Percentiles rank a stretch among this genome's conserved stretches.
These are phyloP conservation scores for Colletotrichum orbiculare DNA, from an alignment of 2,329 filamentous ascomycete species.

Conservation along the genomic window DNA sequence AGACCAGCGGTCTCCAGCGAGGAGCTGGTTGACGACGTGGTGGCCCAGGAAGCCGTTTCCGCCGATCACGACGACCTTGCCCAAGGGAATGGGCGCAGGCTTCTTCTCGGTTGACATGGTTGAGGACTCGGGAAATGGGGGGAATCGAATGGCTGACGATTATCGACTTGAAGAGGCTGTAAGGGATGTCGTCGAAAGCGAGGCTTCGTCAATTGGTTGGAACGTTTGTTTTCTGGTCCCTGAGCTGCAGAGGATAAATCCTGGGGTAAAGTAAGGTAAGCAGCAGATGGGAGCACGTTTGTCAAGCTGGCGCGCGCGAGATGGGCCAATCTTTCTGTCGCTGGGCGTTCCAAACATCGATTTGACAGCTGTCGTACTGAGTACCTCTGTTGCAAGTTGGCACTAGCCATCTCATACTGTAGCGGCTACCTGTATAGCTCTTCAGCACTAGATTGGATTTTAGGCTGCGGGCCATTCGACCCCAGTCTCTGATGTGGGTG, in stretches of 20 bases:
- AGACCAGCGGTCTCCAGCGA: slow-evolving; percentile 58
- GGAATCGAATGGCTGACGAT: neutral
- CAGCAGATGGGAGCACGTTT: neutral
- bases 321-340: slow-evolving; percentile 20
- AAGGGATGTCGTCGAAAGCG: neutral
- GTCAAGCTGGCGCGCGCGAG: neutral
- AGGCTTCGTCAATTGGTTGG: slow-evolving; percentile 11
- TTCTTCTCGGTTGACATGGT: slow-evolving; percentile 48
- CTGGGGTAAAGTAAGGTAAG: slow-evolving; percentile 13
- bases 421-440: slow-evolving; percentile 17
- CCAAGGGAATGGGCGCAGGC: slow-evolving; percentile 55
- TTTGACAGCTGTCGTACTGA: slow-evolving; percentile 19
- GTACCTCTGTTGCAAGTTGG: neutral
- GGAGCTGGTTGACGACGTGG: slow-evolving; percentile 80
- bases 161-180: slow-evolving; percentile 1
- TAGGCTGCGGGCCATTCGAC: slow-evolving; percentile 19
- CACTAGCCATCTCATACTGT: neutral
- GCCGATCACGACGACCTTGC: slow-evolving; percentile 81
- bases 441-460: slow-evolving; percentile 23
- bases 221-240: slow-evolving; percentile 2
- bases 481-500: slow-evolving; percentile 10
- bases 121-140: slow-evolving; percentile 7
- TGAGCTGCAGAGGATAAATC: slow-evolving; percentile 6
- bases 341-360: slow-evolving; percentile 17
- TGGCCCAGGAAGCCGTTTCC: slow-evolving; percentile 88